A percentile compares a stretch with the other conserved stretches of the same genome.
phyloP scores from a whole-genome alignment of 192 early-diverging fungal species.

The Coemansia erecta region DNA sequence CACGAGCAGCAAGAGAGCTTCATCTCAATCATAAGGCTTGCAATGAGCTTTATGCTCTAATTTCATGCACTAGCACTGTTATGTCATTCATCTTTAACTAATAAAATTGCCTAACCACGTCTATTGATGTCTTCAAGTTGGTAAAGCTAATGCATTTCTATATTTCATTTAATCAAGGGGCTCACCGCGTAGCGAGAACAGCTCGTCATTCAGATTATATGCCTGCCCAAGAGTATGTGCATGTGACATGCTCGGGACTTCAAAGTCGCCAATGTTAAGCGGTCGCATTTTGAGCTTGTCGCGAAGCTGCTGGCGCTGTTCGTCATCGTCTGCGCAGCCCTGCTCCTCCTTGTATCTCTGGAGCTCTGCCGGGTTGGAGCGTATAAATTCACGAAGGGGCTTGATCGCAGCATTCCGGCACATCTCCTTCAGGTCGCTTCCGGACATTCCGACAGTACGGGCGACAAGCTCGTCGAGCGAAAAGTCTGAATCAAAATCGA shows the following conservation, averaged over 20 bases:
- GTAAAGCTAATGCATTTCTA: background rate
- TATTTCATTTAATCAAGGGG: constrained; percentile 8
- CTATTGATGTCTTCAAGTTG: no score
- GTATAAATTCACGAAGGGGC: constrained; percentile 84
- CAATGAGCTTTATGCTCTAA: constrained; percentile 3
- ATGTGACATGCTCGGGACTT: constrained; percentile 22
- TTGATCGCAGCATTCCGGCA: constrained; percentile 96
- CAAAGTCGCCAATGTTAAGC: constrained; percentile 35
- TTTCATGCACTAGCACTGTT: no score
- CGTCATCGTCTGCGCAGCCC: background rate
- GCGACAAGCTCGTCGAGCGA: constrained; percentile 65
- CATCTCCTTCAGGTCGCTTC: constrained; percentile 96
- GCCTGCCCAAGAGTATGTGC: constrained; percentile 30
- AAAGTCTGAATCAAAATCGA: constrained; percentile 68
- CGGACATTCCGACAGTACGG: constrained; percentile 79
- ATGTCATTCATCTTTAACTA: no score
- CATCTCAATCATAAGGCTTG: background rate
- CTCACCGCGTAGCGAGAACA: constrained; percentile 12
- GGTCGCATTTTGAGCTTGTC: constrained; percentile 30
- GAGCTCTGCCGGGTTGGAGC: constrained; percentile 47
- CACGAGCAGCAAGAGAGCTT: background rate
- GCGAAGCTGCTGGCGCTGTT: background rate
- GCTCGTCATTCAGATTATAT: constrained; percentile 34
- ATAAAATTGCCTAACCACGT: no score
- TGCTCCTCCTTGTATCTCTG: constrained; percentile 22